Conservation (phyloP, 2,329 filamentous ascomycete genomes). For the Calonectria multiphialidica region DNA sequence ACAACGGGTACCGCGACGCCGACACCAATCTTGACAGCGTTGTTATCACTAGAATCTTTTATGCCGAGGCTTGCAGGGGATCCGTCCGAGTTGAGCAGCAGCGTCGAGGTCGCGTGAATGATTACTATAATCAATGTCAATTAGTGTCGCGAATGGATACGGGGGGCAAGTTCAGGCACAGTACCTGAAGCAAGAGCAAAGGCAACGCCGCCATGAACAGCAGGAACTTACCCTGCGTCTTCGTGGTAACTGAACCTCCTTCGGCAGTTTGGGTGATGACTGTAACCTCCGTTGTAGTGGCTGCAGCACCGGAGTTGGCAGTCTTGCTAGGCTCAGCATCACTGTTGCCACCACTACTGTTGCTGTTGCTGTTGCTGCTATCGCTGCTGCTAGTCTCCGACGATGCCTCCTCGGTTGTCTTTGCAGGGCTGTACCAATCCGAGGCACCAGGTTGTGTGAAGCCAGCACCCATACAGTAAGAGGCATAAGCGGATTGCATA, state of each 20-base stretch:
- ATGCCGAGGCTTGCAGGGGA: constrained; percentile 25
- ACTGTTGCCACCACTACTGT: not conserved
- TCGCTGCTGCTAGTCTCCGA: not conserved
- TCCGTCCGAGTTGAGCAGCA: constrained; percentile 37
- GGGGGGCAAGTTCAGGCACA: constrained; percentile 23
- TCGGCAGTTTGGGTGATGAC: constrained; percentile 42
- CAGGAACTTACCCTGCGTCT: constrained; percentile 45
- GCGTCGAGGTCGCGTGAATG: constrained; percentile 40
- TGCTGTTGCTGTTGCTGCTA: not conserved
- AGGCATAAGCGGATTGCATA: constrained; percentile 42
- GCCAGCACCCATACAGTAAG: constrained; percentile 43
- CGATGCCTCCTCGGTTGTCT: constrained; percentile 33
- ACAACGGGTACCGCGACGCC: constrained; percentile 33
- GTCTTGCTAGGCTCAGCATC: constrained; percentile 37
- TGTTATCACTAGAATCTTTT: constrained; percentile 22
- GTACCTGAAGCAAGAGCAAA: constrained; percentile 45
- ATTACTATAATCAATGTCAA: constrained; percentile 28
- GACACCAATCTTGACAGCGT: constrained; percentile 36
- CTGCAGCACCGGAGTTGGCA: constrained; percentile 26
- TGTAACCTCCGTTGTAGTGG: constrained; percentile 39
- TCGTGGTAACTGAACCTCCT: constrained; percentile 33
- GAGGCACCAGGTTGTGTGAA: constrained; percentile 41
- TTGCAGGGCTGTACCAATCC: constrained; percentile 40
- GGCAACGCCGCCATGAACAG: constrained; percentile 40
- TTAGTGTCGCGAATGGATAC: constrained; percentile 12